These are phyloP conservation scores for Podospora anserina DNA, from an alignment of 495 filamentous ascomycete genomes.

Conservation along the genomic window DNA sequence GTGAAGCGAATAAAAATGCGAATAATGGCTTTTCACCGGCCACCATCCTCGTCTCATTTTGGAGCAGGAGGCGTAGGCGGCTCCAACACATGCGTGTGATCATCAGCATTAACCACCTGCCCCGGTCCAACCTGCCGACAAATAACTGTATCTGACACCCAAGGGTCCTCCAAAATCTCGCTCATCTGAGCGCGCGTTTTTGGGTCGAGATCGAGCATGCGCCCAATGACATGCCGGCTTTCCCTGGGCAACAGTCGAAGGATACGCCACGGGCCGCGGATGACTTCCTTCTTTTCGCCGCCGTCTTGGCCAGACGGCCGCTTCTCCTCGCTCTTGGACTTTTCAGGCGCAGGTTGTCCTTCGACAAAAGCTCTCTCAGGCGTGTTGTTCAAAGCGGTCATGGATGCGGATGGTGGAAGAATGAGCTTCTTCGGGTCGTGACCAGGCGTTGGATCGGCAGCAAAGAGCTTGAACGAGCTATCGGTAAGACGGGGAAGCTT, in stretches of 20 bases:
- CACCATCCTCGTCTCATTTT: background rate
- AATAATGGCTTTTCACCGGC: background rate
- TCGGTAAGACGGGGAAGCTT: constrained; percentile 89
- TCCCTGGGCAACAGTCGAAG: constrained; percentile 89
- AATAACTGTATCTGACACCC: constrained; percentile 70
- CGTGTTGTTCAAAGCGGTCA: constrained; percentile 35
- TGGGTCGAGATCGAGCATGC: constrained; percentile 90
- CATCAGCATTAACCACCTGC: constrained; percentile 44
- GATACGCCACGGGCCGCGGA: constrained; percentile 90
- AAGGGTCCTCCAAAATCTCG: constrained; percentile 85
- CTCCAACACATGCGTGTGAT: constrained; percentile 55
- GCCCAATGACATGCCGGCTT: constrained; percentile 80
- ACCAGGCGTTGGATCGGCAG: constrained; percentile 63
- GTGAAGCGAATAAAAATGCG: background rate
- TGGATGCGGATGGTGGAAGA: constrained; percentile 38
- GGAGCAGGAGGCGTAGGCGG: constrained; percentile 41
- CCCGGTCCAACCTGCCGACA: constrained; percentile 47
- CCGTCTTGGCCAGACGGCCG: constrained; percentile 12
- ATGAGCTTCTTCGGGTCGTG: constrained; percentile 49
- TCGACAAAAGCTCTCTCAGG: constrained; percentile 36
- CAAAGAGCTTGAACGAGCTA: constrained; percentile 92
- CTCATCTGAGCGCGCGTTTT: constrained; percentile 76
- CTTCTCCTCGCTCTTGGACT: constrained; percentile 20
- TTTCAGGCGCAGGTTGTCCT: constrained; percentile 26
- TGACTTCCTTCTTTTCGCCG: constrained; percentile 67